Evolutionary conservation across 1,284 basidiomycete species (phyloP), one percentile per base, ranked within the genome.

Genomic region (Apiotrichum brassicae): DNA sequence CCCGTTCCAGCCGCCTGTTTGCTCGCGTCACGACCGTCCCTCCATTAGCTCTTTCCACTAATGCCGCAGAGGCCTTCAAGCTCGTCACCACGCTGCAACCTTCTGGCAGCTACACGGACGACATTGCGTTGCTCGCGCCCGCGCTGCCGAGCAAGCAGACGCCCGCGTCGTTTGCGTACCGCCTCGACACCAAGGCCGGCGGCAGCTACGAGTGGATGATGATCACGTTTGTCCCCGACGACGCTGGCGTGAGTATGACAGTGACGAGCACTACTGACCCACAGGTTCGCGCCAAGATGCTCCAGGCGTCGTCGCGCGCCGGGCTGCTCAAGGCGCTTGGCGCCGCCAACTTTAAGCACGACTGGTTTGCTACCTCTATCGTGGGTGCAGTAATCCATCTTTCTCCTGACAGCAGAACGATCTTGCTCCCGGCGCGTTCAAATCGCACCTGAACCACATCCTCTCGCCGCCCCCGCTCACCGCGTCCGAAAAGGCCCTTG

Each of bases 301-400:
- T 94, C 24, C 92, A 93, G 69, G 90, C 90, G n/a, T 85, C 88
- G 1, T 84, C 85, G 1, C 81, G 88, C 44, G 77, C 79, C 23
- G 80, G 84, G 7, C 77, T 93, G 19, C 77, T 84, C 40, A 88
- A 83, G 69, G 76, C 81, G 5, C 78, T 93, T 1, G 88, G 88
- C 38, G 85, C 87, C 4, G 76, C 81, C 39, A 74, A 82, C 49
- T 89, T 92, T 70, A 80, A 82, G 13, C 85, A 88, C 64, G 80
- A 81, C 47, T 76, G 93, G 51, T 91, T 89, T 66, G 88, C 89
- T 0, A 91, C 87, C 0, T 80, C 81, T 47, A 84, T 83, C 63
- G 77, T 77, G 23, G 82, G 88, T 64, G 61, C 23, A n/a, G 3
- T 26, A 20, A n/a, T 7, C 2, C 6, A 18, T 26, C 42, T 19